Evolutionary conservation across 2,329 filamentous ascomycete genomes (phyloP).

Genomic region (Diaporthe sp.): DNA sequence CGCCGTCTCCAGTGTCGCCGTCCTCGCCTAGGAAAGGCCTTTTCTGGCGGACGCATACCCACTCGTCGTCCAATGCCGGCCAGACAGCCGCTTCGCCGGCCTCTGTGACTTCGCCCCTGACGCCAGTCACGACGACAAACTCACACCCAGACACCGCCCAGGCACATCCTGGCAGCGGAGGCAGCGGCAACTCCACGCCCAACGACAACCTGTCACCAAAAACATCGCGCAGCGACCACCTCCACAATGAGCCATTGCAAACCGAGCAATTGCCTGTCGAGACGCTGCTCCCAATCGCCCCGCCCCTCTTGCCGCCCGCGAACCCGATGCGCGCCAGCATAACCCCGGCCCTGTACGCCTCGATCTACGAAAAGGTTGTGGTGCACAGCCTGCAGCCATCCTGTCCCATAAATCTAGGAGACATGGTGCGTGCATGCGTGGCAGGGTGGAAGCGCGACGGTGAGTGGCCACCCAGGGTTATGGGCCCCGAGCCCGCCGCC

Average conservation of each 20-base stretch:
- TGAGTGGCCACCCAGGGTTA: conserved; percentile 85
- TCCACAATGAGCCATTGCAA: conserved; percentile 17
- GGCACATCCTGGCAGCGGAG: conserved; percentile 17
- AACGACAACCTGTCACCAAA: conserved; percentile 37
- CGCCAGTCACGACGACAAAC: conserved; percentile 43
- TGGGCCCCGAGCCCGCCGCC: conserved; percentile 60
- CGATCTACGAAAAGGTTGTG: conserved; percentile 92
- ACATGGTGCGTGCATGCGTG: conserved; percentile 86
- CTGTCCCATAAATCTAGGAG: conserved; percentile 88
- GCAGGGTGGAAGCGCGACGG: conserved; percentile 93
- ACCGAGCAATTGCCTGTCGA: conserved; percentile 64
- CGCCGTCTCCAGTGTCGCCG: conserved; percentile 55
- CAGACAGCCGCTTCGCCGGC: conserved; percentile 41
- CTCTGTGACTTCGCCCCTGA: conserved; percentile 45
- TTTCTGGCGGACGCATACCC: conserved; percentile 56
- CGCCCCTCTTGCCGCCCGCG: conserved; percentile 78
- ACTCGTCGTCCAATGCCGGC: conserved; percentile 58
- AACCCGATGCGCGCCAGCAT: conserved; percentile 87
- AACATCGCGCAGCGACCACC: conserved; percentile 42
- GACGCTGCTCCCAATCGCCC: conserved; percentile 78
- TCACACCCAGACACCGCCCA: conserved; percentile 35
- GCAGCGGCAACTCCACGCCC: conserved; percentile 41
- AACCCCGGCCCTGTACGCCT: conserved; percentile 78
- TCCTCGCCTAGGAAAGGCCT: conserved; percentile 64
- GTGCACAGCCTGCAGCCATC: conserved; percentile 84